phyloP scores from a whole-genome alignment of 257 asterid species.

The Galeopsis tetrahit region DNA sequence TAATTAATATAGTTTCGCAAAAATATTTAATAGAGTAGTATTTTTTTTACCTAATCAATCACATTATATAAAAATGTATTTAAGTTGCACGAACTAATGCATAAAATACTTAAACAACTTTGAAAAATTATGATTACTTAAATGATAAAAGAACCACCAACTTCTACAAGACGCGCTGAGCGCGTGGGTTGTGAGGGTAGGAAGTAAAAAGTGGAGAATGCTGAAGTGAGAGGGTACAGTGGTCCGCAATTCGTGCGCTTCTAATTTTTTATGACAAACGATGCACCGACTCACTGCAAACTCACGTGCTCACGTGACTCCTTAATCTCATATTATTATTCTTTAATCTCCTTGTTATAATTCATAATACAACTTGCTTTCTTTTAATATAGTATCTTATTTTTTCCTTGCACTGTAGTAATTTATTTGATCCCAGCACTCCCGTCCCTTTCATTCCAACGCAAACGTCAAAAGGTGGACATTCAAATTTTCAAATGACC shows the following conservation, averaged over 20 bases:
- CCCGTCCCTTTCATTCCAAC: neutral
- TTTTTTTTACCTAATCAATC: no score
- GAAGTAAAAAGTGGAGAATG: slow-evolving; percentile 21
- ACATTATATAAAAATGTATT: no score
- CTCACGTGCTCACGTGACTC: slow-evolving; percentile 91
- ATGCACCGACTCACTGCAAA: slow-evolving; percentile 81
- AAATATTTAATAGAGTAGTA: no score
- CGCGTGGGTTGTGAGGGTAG: slow-evolving; percentile 33
- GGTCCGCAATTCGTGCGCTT: slow-evolving; percentile 84
- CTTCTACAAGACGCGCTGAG: neutral
- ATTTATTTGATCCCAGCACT: slow-evolving; percentile 21
- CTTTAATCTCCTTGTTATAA: slow-evolving; percentile 29
- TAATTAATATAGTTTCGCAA: no score
- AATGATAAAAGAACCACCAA: no score
- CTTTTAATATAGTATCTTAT: slow-evolving; percentile 6
- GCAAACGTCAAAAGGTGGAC: slow-evolving; percentile 1
- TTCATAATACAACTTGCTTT: slow-evolving; percentile 18
- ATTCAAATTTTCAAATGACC: neutral
- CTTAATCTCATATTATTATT: slow-evolving; percentile 46
- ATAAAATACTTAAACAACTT: no score
- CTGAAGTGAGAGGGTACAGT: slow-evolving; percentile 35
- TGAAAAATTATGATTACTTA: no score
- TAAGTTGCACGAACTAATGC: no score
- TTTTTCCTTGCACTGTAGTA: neutral
- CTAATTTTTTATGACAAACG: slow-evolving; percentile 57